These are phyloP conservation scores for Casuarina equisetifolia DNA, from an alignment of 306 rosid genomes.

Conservation along the genomic window DNA sequence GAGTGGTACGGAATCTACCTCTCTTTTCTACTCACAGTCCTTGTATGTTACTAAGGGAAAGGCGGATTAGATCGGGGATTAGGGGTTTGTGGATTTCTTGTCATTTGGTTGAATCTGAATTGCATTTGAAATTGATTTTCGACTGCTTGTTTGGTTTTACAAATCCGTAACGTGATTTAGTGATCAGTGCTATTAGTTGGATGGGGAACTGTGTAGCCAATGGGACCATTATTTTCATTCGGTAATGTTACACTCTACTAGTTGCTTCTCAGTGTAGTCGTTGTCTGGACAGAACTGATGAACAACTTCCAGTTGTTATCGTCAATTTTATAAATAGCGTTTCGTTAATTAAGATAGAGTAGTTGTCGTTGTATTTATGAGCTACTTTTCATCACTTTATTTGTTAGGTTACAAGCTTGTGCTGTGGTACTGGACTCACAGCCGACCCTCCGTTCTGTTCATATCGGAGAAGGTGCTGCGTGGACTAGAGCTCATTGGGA, in stretches of 20 bases:
- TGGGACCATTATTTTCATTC: not conserved
- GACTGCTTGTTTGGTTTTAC: not conserved
- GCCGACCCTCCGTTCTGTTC: not conserved
- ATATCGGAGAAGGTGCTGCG: not conserved
- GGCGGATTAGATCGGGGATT: not conserved
- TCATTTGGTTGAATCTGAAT: not conserved
- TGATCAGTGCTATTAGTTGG: not conserved
- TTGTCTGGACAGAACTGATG: not conserved
- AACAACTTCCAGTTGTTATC: not conserved
- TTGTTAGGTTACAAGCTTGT: not conserved
- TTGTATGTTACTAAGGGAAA: not conserved
- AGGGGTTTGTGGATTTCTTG: not conserved
- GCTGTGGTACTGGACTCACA: not conserved
- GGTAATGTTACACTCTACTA: not conserved
- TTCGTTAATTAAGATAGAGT: too few species aligned
- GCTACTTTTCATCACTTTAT: not conserved
- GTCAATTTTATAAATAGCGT: not conserved
- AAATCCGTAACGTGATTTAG: not conserved
- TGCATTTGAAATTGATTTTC: not conserved
- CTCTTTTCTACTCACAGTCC: not conserved
- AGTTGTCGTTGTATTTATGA: not conserved
- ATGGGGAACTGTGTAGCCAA: not conserved
- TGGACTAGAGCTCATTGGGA: not conserved
- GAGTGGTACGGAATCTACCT: constrained; percentile 55
- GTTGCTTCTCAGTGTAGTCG: not conserved